Percentiles rank a stretch among this genome's conserved stretches.
Conservation (phyloP, 1,284 basidiomycete genomes). For the Moesziomyces globuligerus region DNA sequence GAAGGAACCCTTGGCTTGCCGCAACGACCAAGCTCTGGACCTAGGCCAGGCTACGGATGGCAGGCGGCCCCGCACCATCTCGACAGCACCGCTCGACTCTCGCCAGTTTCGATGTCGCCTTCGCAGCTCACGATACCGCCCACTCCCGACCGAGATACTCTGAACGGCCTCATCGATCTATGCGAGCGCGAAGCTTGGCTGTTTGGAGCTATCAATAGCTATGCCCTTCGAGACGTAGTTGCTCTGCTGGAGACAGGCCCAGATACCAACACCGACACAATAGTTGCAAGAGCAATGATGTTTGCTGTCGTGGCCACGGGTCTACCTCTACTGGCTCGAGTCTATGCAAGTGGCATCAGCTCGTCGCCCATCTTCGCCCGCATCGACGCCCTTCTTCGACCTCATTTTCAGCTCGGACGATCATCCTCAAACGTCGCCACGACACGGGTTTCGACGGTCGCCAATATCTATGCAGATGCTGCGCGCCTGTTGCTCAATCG, state of each 20-base stretch:
- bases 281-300: constrained; percentile 15
- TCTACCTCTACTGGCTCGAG: constrained; percentile 10
- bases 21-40: background rate
- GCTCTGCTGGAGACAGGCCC: constrained; percentile 5
- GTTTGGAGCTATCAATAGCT: constrained; percentile 19
- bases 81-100: background rate
- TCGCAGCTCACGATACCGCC: background rate
- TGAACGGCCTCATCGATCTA: constrained; percentile 12
- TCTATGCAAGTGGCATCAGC: constrained; percentile 1
- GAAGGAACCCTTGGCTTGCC: background rate
- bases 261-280: constrained; percentile 2
- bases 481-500: constrained; percentile 14
- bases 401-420: background rate
- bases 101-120: too few relatives aligned
- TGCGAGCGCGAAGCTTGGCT: constrained; percentile 18
- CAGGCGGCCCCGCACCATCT: constrained; percentile 7
- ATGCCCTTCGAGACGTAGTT: constrained; percentile 16
- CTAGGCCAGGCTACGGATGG: background rate
- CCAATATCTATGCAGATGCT: constrained; percentile 13
- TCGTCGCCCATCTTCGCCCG: constrained; percentile 4
- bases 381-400: constrained; percentile 12
- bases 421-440: background rate
- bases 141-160: constrained; percentile 9
- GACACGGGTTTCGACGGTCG: constrained; percentile 5
- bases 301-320: constrained; percentile 17